Evolutionary conservation across 306 rosid genomes (phyloP), one percentile per base, ranked within the genome.

Genomic region (Medicago ruthenica): DNA sequence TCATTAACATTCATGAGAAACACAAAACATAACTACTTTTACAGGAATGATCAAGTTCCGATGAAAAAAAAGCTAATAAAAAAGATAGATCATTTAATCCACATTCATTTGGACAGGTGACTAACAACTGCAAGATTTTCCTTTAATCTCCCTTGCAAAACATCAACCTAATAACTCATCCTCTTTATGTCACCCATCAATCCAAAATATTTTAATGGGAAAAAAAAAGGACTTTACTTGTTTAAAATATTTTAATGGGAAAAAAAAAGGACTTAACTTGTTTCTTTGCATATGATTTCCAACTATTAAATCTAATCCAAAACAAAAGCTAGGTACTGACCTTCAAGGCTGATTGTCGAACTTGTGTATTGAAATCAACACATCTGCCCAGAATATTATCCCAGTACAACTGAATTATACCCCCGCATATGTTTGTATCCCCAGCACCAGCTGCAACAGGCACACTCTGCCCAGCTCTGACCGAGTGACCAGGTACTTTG

Each of bases 361-460:
- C 90, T 72, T 87, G 97, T 73, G 86, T 93, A 65, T 72, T 85
- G 53, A 77, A 81, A 83, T 95, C 99, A 83, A 95, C 81, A 82
- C 97, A 88, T 79, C 92, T 89, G 65, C 84, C 97, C 69, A 95
- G 81, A 81, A 95, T 89, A 71, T 74, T 75, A 69, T 95, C 92
- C 99, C 99, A 95, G 78, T 90, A 92, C 80, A 95, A 77, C 83
- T 95, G 99, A 87, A 95, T 81, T 78, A 95, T 92, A 77, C 99
- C 99, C 68, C 99, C 99, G 17, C 99, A 95, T 31, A 95, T 92
- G 88, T 95, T 95, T 63, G 99, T 95, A 86, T 95, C 99, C 68
- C 99, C 99, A 2, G 99, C 99, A 68, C 99, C 99, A 0, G 97
- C 97, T 87, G 99, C 99, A 84, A 92, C 99, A 51, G 99, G 96